Base-by-base conservation (phyloP, 176 grass and related monocot genomes). In the Cocos nucifera region DNA sequence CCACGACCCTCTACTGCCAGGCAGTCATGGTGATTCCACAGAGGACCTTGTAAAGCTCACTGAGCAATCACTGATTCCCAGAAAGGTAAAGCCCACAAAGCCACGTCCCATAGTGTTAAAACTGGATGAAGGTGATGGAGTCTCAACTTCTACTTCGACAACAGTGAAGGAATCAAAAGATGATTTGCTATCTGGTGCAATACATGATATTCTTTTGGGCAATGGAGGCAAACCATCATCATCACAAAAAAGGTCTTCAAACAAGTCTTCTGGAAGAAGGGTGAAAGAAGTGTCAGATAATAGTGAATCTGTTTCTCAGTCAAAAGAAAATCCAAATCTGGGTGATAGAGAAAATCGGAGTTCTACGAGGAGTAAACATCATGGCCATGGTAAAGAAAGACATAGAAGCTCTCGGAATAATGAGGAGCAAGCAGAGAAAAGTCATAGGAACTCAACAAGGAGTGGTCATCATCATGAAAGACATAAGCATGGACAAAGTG, bases 71-170 rank as follows among this genome's bases (percentile, higher is more conserved):
- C 19, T 72, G 60, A 4, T 63, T 76, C 63, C 52, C 56, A 85
- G 72, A 80, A 91, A 75, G 21, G 4, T 29, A 6, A 92, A 85
- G 70, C 19, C 71, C 55, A 72, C 64, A 4, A 92, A 78, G 56
- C 86, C 84, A 16, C 78, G 93, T 73, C 93, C 93, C 53, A 78
- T 77, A 56, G 93, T 97, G 62, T 79, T 97, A 66, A 91, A 85
- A 72, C 30, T 97, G 78, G 87, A 97, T 69, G 81, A 77, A 69
- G 78, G 69, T 17, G 84, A 92, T 51, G 81, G 89, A 80, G 70
- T 72, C 16, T 73, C 77, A 18, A 79, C 69, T 78, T 76, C 84
- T 51, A 49, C 65, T 73, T 19, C 59, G 17, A 51, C 55, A 25
- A 73, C 32, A 70, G 27, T 52, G 53, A 81, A 76, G 51, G 35